Percentiles rank a stretch among this genome's conserved stretches.
Evolutionary conservation across 495 filamentous ascomycete genomes (phyloP).

Genomic region (Podospora pseudocomata): DNA sequence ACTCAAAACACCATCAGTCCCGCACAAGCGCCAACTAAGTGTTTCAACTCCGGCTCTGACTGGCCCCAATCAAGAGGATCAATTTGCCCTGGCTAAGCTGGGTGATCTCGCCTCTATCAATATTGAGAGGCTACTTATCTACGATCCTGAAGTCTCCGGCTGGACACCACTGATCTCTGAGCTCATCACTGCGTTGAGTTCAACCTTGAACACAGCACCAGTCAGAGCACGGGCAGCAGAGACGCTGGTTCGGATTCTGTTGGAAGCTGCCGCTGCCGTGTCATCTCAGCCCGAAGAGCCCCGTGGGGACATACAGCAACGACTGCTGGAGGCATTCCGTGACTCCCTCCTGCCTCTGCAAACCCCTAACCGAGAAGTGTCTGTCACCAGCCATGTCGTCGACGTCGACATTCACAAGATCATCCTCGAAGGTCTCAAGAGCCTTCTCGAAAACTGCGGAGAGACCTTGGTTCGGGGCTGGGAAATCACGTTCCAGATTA

Average conservation of each 20-base stretch:
- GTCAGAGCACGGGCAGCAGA: constrained; percentile 70
- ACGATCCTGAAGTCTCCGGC: constrained; percentile 59
- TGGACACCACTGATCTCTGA: constrained; percentile 71
- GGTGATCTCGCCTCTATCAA: constrained; percentile 76
- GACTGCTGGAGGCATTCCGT: constrained; percentile 67
- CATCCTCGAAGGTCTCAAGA: constrained; percentile 74
- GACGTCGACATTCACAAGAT: constrained; percentile 81
- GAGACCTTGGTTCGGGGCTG: constrained; percentile 79
- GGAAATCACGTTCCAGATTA: constrained; percentile 79
- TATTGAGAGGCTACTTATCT: constrained; percentile 65
- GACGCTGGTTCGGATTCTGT: constrained; percentile 68
- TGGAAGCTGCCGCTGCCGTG: constrained; percentile 57
- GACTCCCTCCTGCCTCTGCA: constrained; percentile 49
- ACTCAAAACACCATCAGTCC: constrained; percentile 34
- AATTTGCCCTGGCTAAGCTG: constrained; percentile 79
- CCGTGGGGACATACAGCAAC: constrained; percentile 58
- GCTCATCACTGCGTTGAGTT: constrained; percentile 63
- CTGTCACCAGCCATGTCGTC: constrained; percentile 52
- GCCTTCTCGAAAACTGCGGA: constrained; percentile 82
- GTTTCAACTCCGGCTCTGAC: constrained; percentile 53
- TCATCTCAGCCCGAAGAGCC: constrained; percentile 46
- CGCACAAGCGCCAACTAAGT: constrained; percentile 59
- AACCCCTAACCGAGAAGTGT: constrained; percentile 41
- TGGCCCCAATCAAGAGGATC: constrained; percentile 58
- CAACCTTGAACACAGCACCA: constrained; percentile 48